A percentile compares a stretch with the other conserved stretches of the same genome.
Conservation (phyloP, 352 stramenopile species). For the Phytophthora fragariae region DNA sequence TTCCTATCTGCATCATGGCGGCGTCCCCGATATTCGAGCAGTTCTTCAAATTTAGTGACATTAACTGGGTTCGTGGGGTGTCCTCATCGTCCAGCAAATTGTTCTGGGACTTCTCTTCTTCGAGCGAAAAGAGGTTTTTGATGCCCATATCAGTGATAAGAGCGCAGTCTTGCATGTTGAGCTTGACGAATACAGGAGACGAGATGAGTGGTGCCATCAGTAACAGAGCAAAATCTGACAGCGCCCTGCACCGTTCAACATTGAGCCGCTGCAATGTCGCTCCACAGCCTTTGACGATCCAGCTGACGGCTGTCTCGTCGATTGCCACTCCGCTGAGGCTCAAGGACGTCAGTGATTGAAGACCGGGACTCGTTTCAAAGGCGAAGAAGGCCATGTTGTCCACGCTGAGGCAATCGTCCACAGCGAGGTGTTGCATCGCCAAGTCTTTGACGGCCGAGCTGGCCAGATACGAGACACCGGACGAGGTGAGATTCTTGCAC, state of each 20-base stretch:
- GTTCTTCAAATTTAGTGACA: constrained; percentile 62
- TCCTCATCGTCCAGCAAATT: constrained; percentile 29
- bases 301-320: constrained; percentile 75
- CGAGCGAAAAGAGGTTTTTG: constrained; percentile 52
- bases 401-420: constrained; percentile 67
- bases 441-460: constrained; percentile 38
- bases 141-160: constrained; percentile 59
- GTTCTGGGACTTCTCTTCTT: constrained; percentile 25
- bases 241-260: constrained; percentile 51
- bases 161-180: constrained; percentile 60
- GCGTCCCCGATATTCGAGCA: constrained; percentile 59
- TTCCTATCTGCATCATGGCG: constrained; percentile 43
- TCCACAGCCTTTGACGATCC: constrained; percentile 70
- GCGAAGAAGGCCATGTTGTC: constrained; percentile 81
- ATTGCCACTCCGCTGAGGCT: constrained; percentile 56
- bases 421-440: constrained; percentile 33
- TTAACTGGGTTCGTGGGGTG: constrained; percentile 1
- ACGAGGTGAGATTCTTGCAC: constrained; percentile 74
- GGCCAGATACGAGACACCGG: constrained; percentile 65
- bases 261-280: constrained; percentile 49
- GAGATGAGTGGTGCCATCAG: constrained; percentile 54
- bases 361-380: constrained; percentile 57
- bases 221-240: constrained; percentile 71
- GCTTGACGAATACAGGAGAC: constrained; percentile 34
- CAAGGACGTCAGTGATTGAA: constrained; percentile 43